phyloP scores from a whole-genome alignment of 2,329 filamentous ascomycete genomes.

The Trichoderma sp. region DNA sequence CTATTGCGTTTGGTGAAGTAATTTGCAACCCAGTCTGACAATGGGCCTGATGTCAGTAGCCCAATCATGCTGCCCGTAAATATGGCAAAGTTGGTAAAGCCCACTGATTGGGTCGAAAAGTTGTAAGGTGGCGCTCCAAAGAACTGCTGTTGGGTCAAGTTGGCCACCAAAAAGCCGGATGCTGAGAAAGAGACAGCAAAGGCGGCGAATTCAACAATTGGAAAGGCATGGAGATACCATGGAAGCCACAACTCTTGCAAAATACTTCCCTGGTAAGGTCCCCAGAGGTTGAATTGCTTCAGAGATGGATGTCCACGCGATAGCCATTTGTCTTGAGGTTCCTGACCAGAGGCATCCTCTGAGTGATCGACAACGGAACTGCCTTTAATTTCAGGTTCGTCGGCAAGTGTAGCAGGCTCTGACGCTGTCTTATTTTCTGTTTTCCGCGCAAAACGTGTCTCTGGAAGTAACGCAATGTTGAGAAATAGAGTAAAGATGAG shows the following conservation, averaged over 20 bases:
- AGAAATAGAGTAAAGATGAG: slow-evolving; percentile 9
- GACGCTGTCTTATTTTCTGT: background rate
- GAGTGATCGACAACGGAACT: slow-evolving; percentile 1
- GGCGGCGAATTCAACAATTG: slow-evolving; percentile 8
- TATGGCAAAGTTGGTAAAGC: slow-evolving; percentile 11
- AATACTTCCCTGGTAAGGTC: background rate
- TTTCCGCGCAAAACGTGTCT: background rate
- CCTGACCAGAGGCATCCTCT: background rate
- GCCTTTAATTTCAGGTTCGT: background rate
- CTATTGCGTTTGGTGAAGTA: slow-evolving; percentile 10
- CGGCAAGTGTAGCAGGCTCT: background rate
- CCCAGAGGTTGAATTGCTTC: slow-evolving; percentile 4
- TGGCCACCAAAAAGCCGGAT: slow-evolving; percentile 1
- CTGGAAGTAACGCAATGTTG: background rate
- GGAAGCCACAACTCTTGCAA: slow-evolving; percentile 11
- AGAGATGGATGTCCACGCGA: slow-evolving; percentile 6
- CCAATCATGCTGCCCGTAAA: slow-evolving; percentile 4
- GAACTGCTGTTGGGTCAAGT: slow-evolving; percentile 5
- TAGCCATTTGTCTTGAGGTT: background rate
- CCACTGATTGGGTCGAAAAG: background rate
- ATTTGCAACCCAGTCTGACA: slow-evolving; percentile 8
- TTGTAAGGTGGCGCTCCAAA: slow-evolving; percentile 10
- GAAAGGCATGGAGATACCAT: slow-evolving; percentile 10
- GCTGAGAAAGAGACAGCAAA: slow-evolving; percentile 5
- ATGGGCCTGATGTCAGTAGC: background rate